Evolutionary conservation across 2,329 filamentous ascomycete species (phyloP), one percentile per base, ranked within the genome.

Genomic region (Trichophyton rubrum): DNA sequence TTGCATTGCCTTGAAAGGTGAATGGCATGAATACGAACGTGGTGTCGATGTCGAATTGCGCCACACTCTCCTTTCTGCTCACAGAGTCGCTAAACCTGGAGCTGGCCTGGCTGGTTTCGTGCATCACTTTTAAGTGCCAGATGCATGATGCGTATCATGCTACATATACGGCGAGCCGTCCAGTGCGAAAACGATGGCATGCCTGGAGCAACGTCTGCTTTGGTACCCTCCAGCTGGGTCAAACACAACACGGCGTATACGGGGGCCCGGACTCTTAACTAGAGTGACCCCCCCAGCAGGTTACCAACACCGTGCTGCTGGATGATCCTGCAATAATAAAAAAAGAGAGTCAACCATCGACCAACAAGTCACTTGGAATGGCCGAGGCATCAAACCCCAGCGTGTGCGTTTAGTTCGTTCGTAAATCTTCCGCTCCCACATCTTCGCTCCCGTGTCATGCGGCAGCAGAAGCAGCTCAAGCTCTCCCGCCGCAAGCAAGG

Each of bases 101-200:
- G 45, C 45, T 51, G 45, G 45, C 45, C 45, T 51, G 45, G 45
- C 45, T 51, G 45, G 45, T 51, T 51, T 51, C 45, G 45, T 51
- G 45, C 45, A 51, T 51, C 40, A n/a, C 24, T 38, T 38, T 38
- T 13, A 24, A 51, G 45, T 51, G 20, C 45, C 45, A 51, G 45
- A 51, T 51, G 45, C 45, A 51, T 51, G 45, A 51, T 55, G 51
- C 30, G 51, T 33, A 55, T 55, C 51, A 55, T 55, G 35, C 24
- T 35, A 55, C 30, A 55, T 35, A 55, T 55, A 35, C 51, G 40
- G 40, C 15, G 40, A n/a, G 40, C 40, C n/a, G n/a, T 33, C 51
- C 51, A 27, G 20, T 55, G 27, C 27, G 30, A 35, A 55, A 20
- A 55, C 15, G 24, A 33, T 35, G 27, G 51, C 24, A 33, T 35